Evolutionary conservation across 257 asterid genomes (phyloP).

Genomic region (Fraxinus anomala): DNA sequence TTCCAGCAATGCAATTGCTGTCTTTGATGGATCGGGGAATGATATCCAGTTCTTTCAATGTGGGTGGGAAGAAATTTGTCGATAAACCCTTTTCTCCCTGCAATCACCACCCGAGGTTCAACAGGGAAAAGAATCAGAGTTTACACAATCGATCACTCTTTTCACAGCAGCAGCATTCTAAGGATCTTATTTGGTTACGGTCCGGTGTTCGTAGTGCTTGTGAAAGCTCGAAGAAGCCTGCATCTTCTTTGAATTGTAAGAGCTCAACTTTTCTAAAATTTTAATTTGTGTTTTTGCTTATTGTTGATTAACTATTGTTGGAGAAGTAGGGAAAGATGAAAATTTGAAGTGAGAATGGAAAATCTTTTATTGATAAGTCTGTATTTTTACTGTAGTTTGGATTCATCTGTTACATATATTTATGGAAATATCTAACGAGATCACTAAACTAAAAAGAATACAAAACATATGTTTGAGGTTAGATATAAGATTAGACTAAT

Average conservation of each 20-base stretch:
- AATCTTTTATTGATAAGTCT: too few species aligned
- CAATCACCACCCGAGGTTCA: conserved; percentile 42
- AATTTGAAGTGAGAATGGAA: too few species aligned
- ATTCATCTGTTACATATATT: too few species aligned
- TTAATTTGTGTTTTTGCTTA: not conserved
- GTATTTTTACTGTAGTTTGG: too few species aligned
- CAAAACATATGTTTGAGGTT: too few species aligned
- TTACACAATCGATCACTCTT: conserved; percentile 35
- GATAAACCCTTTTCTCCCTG: conserved; percentile 52
- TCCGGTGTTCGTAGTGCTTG: conserved; percentile 33
- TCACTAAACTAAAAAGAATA: too few species aligned
- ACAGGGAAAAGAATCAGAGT: conserved; percentile 42
- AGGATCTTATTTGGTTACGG: conserved; percentile 30
- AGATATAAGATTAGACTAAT: too few species aligned
- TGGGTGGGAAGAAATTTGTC: conserved; percentile 37
- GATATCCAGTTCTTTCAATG: conserved; percentile 34
- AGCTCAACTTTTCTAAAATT: conserved; percentile 12
- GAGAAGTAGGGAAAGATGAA: too few species aligned
- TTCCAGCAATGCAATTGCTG: conserved; percentile 79
- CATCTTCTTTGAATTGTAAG: conserved; percentile 41
- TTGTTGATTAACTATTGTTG: not conserved
- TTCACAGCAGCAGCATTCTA: conserved; percentile 32
- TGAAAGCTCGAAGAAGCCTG: conserved; percentile 39
- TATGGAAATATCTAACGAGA: too few species aligned
- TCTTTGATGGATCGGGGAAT: conserved; percentile 68